These are phyloP conservation scores for Colletotrichum costaricense DNA, from an alignment of 2,329 filamentous ascomycete species.

Conservation along the genomic window DNA sequence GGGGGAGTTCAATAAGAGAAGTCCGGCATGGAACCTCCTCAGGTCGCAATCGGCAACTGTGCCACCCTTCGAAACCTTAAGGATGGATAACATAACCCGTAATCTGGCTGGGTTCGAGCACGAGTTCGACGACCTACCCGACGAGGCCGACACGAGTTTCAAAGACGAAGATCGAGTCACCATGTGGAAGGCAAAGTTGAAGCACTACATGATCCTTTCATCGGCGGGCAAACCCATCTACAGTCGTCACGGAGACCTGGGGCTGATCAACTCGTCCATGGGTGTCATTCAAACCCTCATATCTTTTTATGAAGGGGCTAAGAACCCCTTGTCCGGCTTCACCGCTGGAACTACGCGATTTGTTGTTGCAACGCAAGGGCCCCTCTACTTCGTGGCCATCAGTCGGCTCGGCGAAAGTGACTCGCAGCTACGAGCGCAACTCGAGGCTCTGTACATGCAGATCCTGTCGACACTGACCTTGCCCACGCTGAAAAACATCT, in stretches of 20 bases:
- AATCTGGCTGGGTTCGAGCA: conserved; percentile 74
- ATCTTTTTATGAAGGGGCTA: conserved; percentile 88
- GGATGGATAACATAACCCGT: conserved; percentile 54
- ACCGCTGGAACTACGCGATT: conserved; percentile 89
- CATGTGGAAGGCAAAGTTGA: conserved; percentile 91
- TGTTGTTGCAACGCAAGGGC: conserved; percentile 85
- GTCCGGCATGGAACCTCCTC: conserved; percentile 75
- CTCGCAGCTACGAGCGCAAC: conserved; percentile 83
- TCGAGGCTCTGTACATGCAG: conserved; percentile 97
- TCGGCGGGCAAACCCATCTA: conserved; percentile 98
- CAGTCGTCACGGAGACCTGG: conserved; percentile 91
- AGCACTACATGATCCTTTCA: conserved; percentile 97
- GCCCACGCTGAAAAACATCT: conserved; percentile 86
- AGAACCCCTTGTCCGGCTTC: conserved; percentile 84
- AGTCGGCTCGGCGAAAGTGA: conserved; percentile 95
- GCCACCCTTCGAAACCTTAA: conserved; percentile 69
- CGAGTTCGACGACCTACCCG: conserved; percentile 83
- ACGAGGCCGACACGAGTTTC: conserved; percentile 55
- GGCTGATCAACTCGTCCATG: conserved; percentile 91
- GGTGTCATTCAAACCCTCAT: conserved; percentile 98
- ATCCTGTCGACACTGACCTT: conserved; percentile 95
- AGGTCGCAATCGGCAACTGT: conserved; percentile 70
- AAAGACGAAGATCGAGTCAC: conserved; percentile 70
- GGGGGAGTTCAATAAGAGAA: conserved; percentile 74
- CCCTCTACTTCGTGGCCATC: conserved; percentile 92